Evolutionary conservation across 306 rosid species (phyloP).

Genomic region (Prunus salicina): DNA sequence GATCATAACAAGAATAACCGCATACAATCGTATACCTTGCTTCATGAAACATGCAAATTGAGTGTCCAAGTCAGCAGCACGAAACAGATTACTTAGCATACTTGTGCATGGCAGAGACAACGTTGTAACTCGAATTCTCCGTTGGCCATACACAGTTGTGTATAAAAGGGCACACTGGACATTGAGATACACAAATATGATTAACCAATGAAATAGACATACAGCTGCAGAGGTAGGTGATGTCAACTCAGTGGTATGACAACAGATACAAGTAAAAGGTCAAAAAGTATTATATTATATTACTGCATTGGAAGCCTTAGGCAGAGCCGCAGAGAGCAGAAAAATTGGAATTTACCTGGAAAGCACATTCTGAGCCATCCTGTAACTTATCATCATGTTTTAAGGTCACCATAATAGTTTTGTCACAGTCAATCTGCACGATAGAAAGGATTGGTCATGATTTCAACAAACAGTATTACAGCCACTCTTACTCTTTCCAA

Average conservation of each 20-base stretch:
- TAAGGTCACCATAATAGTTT: slow-evolving; percentile 80
- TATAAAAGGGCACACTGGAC: slow-evolving; percentile 92
- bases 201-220: neutral
- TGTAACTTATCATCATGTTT: slow-evolving; percentile 96
- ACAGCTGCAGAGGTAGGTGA: neutral
- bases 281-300: slow-evolving; percentile 8
- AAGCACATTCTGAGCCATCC: slow-evolving; percentile 95
- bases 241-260: neutral
- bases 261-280: slow-evolving; percentile 3
- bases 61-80: slow-evolving; percentile 96
- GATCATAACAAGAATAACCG: neutral
- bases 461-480: neutral
- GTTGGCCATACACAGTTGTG: slow-evolving; percentile 89
- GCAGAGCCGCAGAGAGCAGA: slow-evolving; percentile 11
- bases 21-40: slow-evolving; percentile 61
- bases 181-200: neutral
- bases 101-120: slow-evolving; percentile 93
- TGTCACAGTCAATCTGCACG: slow-evolving; percentile 94
- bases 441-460: neutral
- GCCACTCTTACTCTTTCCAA: neutral
- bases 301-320: slow-evolving; percentile 11
- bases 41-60: slow-evolving; percentile 95
- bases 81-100: slow-evolving; percentile 92
- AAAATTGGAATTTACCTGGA: slow-evolving; percentile 66
- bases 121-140: slow-evolving; percentile 89